A percentile compares a stretch with the other conserved stretches of the same genome.
phyloP scores from a whole-genome alignment of 2,329 filamentous ascomycete genomes.

The Fusarium cyanostomum region DNA sequence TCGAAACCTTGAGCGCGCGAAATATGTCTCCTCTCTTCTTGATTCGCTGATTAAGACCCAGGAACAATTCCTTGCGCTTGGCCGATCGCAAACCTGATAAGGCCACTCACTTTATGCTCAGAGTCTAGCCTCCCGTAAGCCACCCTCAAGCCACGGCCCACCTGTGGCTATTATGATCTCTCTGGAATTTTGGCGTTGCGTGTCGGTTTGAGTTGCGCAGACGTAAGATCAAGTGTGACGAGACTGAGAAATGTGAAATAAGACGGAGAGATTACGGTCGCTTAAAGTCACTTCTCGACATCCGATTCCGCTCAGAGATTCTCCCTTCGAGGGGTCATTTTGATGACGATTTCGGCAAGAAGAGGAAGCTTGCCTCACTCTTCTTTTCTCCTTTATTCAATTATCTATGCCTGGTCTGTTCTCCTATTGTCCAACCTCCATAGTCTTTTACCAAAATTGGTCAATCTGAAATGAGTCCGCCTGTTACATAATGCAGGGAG shows the following conservation, averaged over 20 bases:
- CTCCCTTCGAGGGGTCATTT: too few species aligned
- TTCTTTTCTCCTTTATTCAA: too few species aligned
- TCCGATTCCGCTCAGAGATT: too few species aligned
- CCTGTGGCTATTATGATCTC: neutral
- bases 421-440: neutral
- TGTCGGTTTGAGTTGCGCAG: neutral
- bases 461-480: neutral
- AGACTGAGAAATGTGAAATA: neutral
- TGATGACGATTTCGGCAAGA: too few species aligned
- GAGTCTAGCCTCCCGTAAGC: neutral
- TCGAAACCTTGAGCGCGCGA: neutral
- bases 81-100: neutral
- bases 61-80: neutral
- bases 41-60: neutral
- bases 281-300: too few species aligned
- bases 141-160: neutral
- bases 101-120: slow-evolving; percentile 3
- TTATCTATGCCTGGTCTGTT: neutral
- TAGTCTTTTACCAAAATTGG: too few species aligned
- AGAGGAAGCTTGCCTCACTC: too few species aligned
- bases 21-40: neutral
- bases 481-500: neutral
- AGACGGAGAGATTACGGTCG: neutral
- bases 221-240: neutral
- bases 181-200: neutral